Conservation (phyloP, 108 stramenopile species). For the Craspedostauros australis region DNA sequence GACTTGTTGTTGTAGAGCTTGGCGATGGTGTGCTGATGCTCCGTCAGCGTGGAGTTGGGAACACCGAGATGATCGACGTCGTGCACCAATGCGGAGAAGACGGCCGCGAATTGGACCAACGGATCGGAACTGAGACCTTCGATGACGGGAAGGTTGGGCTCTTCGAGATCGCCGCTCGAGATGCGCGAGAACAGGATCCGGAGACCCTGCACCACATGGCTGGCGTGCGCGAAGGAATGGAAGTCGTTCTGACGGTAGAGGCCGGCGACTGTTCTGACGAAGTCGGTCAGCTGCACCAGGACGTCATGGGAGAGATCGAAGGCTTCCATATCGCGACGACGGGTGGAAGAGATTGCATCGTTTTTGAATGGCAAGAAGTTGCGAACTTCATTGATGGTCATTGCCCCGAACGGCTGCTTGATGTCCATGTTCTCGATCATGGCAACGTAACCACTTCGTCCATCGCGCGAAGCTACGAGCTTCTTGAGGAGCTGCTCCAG, state of each 20-base stretch:
- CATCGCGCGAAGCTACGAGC: slow-evolving; percentile 21
- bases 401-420: no score
- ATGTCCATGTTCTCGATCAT: no score
- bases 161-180: no score
- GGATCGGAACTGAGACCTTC: slow-evolving; percentile 28
- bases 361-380: no score
- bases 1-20: slow-evolving; percentile 13
- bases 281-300: slow-evolving; percentile 6
- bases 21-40: slow-evolving; percentile 5
- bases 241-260: slow-evolving; percentile 39
- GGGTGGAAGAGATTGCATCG: no score
- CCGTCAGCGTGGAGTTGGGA: slow-evolving; percentile 17
- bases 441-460: no score
- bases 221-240: slow-evolving; percentile 46
- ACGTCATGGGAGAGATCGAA: slow-evolving; percentile 1
- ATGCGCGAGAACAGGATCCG: no score
- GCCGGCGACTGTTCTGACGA: slow-evolving; percentile 8
- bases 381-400: no score
- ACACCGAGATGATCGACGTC: slow-evolving; percentile 33
- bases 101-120: slow-evolving; percentile 23
- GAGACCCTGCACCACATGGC: no score
- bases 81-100: slow-evolving; percentile 28
- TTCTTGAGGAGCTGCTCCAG: slow-evolving; percentile 12
- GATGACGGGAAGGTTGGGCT: no score
- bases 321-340: background rate